These are phyloP conservation scores for Trichoderma harzianum DNA, from an alignment of 2,329 filamentous ascomycete species.

Conservation along the genomic window DNA sequence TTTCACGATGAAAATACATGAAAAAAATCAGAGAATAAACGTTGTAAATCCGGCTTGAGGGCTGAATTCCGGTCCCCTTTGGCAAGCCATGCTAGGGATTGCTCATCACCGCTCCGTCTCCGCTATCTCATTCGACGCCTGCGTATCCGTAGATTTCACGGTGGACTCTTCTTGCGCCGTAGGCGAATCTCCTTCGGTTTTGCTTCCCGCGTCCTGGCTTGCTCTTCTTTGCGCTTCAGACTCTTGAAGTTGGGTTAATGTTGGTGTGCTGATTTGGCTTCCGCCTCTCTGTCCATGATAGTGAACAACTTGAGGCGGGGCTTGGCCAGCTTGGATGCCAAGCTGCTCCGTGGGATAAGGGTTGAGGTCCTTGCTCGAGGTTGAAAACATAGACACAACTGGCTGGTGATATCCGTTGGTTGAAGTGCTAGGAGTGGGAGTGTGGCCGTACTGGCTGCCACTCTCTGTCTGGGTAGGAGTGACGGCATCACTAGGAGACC, in stretches of 20 bases:
- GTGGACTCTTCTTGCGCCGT: conserved; percentile 36
- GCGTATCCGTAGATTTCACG: conserved; percentile 21
- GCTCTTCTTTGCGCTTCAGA: conserved; percentile 43
- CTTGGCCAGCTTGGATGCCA: conserved; percentile 59
- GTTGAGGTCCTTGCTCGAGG: conserved; percentile 66
- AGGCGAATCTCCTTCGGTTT: conserved; percentile 39
- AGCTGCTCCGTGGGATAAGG: conserved; percentile 65
- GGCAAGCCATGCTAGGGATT: not conserved
- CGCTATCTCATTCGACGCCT: conserved; percentile 20
- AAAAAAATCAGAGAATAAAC: not conserved
- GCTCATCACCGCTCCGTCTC: conserved; percentile 29
- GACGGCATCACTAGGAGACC: conserved; percentile 53
- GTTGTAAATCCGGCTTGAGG: not conserved
- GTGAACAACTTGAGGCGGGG: conserved; percentile 63
- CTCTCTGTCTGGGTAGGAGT: conserved; percentile 62
- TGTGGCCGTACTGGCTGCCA: conserved; percentile 43
- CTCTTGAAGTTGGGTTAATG: conserved; percentile 51
- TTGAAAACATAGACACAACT: conserved; percentile 66
- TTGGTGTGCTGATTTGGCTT: conserved; percentile 64
- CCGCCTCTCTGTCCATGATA: conserved; percentile 66
- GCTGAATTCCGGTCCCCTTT: not conserved
- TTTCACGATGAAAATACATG: conserved; percentile 15
- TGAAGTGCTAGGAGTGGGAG: conserved; percentile 42
- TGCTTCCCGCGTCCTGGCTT: conserved; percentile 46
- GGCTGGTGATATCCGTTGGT: conserved; percentile 67